Conservation (phyloP, 345 rosid species). For the Microcos paniculata region DNA sequence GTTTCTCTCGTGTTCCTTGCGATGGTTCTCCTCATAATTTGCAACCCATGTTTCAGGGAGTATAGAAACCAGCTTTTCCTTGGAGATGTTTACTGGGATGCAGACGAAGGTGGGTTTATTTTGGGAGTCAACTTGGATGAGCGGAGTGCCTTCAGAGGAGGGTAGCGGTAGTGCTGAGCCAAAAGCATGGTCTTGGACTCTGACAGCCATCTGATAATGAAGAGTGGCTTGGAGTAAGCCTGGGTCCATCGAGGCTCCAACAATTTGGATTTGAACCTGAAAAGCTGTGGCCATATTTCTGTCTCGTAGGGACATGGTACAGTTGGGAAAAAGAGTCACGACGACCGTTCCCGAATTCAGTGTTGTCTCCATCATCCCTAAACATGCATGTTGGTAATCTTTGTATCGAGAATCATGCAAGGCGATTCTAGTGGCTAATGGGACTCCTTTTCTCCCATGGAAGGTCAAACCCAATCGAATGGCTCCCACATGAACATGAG, state of each 20-base stretch:
- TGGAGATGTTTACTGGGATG: background rate
- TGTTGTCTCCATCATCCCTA: background rate
- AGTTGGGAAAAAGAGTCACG: background rate
- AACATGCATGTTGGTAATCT: background rate
- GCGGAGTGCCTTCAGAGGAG: background rate
- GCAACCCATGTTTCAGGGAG: background rate
- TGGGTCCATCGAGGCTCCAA: background rate
- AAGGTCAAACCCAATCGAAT: background rate
- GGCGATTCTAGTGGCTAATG: background rate
- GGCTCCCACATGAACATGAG: background rate
- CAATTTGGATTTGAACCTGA: background rate
- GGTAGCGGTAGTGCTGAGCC: background rate
- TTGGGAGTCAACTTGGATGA: background rate
- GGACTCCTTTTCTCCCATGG: background rate
- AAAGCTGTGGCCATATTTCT: background rate
- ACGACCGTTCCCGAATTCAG: background rate
- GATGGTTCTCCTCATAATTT: background rate
- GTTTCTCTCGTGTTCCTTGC: background rate
- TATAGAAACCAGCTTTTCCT: background rate
- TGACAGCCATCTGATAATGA: background rate
- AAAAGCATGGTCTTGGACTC: background rate
- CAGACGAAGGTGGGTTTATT: background rate
- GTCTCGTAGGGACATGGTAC: background rate
- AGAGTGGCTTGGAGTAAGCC: background rate
- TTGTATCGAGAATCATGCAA: background rate